These are phyloP conservation scores for Solanum sparsipilum DNA, from an alignment of 257 asterid species.

Conservation along the genomic window DNA sequence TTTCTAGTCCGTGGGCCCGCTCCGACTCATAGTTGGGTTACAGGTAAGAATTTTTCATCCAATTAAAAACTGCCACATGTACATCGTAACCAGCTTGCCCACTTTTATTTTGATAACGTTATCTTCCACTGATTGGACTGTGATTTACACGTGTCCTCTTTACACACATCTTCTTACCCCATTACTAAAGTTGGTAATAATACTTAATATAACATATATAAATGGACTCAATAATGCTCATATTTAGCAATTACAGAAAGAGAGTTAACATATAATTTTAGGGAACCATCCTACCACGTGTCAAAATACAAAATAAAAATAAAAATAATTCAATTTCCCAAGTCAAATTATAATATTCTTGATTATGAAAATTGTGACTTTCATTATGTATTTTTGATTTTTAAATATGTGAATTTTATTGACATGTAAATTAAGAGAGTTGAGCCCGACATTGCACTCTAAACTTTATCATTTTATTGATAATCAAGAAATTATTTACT, in stretches of 20 bases:
- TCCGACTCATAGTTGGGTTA: neutral
- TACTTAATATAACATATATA: neutral
- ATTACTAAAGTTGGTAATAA: neutral
- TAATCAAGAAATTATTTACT: neutral
- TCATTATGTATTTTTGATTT: neutral
- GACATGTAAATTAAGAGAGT: neutral
- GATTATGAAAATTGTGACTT: neutral
- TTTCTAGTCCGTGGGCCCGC: neutral
- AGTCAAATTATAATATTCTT: neutral
- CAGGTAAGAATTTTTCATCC: neutral
- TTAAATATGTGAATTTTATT: neutral
- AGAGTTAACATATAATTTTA: neutral
- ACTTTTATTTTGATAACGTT: conserved; percentile 35
- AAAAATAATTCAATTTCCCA: neutral
- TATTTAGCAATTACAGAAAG: neutral
- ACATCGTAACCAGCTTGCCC: conserved; percentile 1
- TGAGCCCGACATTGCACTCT: neutral
- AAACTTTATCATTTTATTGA: neutral
- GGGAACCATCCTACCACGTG: neutral
- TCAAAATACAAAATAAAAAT: neutral
- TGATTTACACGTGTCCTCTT: conserved; percentile 29
- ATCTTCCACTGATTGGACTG: conserved; percentile 31
- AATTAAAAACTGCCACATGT: conserved; percentile 14
- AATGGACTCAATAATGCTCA: neutral
- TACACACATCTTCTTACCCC: neutral